phyloP scores from a whole-genome alignment of 2,329 filamentous ascomycete genomes.

The Pseudogymnoascus sp. region DNA sequence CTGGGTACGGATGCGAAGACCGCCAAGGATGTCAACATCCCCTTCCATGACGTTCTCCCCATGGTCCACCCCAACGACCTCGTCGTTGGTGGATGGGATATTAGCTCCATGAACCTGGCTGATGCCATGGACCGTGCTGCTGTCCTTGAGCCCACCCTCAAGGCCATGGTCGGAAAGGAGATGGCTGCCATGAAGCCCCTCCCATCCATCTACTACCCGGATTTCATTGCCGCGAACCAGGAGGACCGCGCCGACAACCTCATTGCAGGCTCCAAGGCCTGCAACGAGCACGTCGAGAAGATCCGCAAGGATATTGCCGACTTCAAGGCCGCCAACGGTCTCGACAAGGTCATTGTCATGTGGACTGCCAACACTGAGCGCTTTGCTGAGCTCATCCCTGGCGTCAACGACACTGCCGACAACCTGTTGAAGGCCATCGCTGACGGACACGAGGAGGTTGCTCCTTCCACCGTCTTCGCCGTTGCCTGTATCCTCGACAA shows the following conservation, averaged over 20 bases:
- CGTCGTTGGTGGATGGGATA: constrained; percentile 94
- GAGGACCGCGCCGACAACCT: constrained; percentile 92
- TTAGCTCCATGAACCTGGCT: constrained; percentile 81
- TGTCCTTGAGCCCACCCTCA: constrained; percentile 92
- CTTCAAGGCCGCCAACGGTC: constrained; percentile 76
- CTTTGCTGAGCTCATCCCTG: constrained; percentile 77
- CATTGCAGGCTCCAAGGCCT: constrained; percentile 75
- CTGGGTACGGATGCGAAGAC: constrained; percentile 81
- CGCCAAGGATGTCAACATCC: constrained; percentile 85
- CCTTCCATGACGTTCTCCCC: constrained; percentile 86
- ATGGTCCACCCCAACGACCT: constrained; percentile 98
- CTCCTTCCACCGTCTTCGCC: constrained; percentile 91
- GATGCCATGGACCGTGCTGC: constrained; percentile 91
- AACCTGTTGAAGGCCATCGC: constrained; percentile 87
- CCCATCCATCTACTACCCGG: constrained; percentile 95
- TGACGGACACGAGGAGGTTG: constrained; percentile 78
- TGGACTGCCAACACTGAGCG: constrained; percentile 99
- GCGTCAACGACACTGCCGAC: constrained; percentile 93
- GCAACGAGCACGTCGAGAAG: constrained; percentile 79
- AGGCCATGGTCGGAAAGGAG: constrained; percentile 83
- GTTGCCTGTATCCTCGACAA: constrained; percentile 88
- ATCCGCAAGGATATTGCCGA: constrained; percentile 88
- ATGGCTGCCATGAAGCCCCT: constrained; percentile 83
- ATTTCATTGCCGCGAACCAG: constrained; percentile 99
- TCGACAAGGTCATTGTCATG: constrained; percentile 94